A percentile compares a stretch with the other conserved stretches of the same genome.
phyloP scores from a whole-genome alignment of 139 green algal species.

The Chlorella sp. region DNA sequence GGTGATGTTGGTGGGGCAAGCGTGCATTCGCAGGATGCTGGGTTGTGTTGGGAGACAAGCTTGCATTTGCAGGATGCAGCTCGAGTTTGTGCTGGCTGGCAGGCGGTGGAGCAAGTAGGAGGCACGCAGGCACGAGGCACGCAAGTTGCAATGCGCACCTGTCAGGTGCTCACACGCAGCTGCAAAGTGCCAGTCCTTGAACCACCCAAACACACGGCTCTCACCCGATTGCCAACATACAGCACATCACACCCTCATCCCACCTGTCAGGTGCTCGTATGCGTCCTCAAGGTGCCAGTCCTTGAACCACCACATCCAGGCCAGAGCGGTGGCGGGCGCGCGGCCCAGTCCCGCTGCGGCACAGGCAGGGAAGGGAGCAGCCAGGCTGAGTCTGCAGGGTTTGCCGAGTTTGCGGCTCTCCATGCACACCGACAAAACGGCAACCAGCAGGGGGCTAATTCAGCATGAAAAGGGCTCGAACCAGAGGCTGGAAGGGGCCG shows the following conservation, averaged over 20 bases:
- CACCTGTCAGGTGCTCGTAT: constrained; percentile 46
- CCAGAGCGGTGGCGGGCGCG: constrained; percentile 88
- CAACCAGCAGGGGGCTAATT: not conserved
- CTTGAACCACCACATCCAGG: constrained; percentile 92
- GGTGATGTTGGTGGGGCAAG: too few relatives aligned
- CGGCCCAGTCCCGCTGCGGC: constrained; percentile 81
- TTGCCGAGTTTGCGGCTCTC: too few relatives aligned
- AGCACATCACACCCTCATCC: too few relatives aligned
- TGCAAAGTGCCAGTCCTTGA: constrained; percentile 72
- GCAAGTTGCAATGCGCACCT: not conserved
- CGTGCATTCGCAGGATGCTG: too few relatives aligned
- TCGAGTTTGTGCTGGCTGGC: too few relatives aligned
- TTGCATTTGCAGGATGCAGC: too few relatives aligned
- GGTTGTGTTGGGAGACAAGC: too few relatives aligned
- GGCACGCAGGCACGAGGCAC: too few relatives aligned
- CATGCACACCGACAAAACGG: too few relatives aligned
- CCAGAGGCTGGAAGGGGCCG: not conserved
- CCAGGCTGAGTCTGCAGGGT: too few relatives aligned
- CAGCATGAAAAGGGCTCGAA: not conserved
- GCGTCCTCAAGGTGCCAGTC: constrained; percentile 74
- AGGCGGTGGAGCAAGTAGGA: too few relatives aligned
- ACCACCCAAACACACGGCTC: constrained; percentile 56
- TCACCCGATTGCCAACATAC: not conserved
- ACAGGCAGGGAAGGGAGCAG: not conserved
- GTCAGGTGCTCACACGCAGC: constrained; percentile 57